Percentiles rank a stretch among this genome's conserved stretches.
These are phyloP conservation scores for Phaffomyces opuntiae DNA, from an alignment of 805 yeast genomes.

Conservation along the genomic window DNA sequence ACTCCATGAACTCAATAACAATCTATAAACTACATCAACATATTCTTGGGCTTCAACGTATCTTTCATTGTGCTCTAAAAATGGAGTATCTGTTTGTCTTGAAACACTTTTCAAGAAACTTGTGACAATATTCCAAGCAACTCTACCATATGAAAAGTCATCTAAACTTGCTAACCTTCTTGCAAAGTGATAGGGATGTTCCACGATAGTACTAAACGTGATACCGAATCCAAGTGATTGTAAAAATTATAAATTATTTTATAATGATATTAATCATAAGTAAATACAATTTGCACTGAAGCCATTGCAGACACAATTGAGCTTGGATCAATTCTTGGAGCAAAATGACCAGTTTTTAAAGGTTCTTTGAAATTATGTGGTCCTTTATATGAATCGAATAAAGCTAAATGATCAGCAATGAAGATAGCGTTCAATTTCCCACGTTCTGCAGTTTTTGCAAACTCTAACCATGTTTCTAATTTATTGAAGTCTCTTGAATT, in stretches of 20 bases:
- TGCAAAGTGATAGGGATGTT: slow-evolving; percentile 35
- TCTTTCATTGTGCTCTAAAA: slow-evolving; percentile 18
- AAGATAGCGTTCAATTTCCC: slow-evolving; percentile 34
- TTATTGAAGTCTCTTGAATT: slow-evolving; percentile 20
- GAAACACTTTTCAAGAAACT: slow-evolving; percentile 37
- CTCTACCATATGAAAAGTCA: slow-evolving; percentile 34
- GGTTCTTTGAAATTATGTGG: not conserved
- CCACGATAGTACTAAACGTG: slow-evolving; percentile 38
- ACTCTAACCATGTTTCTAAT: slow-evolving; percentile 31
- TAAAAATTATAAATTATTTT: too few species aligned
- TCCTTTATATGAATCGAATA: slow-evolving; percentile 9
- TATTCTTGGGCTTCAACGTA: slow-evolving; percentile 34
- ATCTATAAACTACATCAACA: slow-evolving; percentile 30
- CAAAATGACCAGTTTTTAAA: too few species aligned
- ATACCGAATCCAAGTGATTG: slow-evolving; percentile 32
- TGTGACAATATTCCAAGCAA: slow-evolving; percentile 42
- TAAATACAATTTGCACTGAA: too few species aligned
- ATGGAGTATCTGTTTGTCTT: slow-evolving; percentile 27
- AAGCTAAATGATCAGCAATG: slow-evolving; percentile 30
- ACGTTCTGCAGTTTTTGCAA: slow-evolving; percentile 29
- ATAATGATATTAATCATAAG: too few species aligned
- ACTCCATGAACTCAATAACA: slow-evolving; percentile 31
- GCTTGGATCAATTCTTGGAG: slow-evolving; percentile 24
- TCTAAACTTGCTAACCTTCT: slow-evolving; percentile 27
- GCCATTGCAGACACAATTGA: slow-evolving; percentile 32